A percentile compares a stretch with the other conserved stretches of the same genome.
Evolutionary conservation across 2,329 filamentous ascomycete genomes (phyloP).

Genomic region (Aspergillus awamori): DNA sequence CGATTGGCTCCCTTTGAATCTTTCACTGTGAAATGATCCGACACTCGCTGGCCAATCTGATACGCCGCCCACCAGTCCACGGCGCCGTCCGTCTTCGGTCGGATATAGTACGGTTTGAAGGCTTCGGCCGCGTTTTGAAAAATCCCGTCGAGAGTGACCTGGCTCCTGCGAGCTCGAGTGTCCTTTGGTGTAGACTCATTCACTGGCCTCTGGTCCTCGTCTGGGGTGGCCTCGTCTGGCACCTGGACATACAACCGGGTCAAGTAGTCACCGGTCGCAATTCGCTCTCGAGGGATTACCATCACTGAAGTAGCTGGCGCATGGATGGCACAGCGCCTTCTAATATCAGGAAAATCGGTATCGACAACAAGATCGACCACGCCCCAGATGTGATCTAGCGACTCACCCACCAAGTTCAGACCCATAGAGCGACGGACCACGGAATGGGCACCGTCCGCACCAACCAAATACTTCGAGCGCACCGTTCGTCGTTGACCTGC

Average conservation of each 20-base stretch:
- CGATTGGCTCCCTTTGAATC: constrained; percentile 70
- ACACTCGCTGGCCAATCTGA: constrained; percentile 71
- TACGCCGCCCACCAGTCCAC: constrained; percentile 78
- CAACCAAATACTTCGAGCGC: constrained; percentile 70
- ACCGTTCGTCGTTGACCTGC: constrained; percentile 44
- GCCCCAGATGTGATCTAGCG: constrained; percentile 72
- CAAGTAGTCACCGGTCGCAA: constrained; percentile 64
- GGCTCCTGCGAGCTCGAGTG: constrained; percentile 64
- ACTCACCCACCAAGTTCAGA: constrained; percentile 63
- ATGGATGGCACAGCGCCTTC: constrained; percentile 78
- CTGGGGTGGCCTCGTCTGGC: constrained; percentile 34
- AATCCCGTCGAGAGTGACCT: constrained; percentile 65
- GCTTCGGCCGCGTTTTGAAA: constrained; percentile 68
- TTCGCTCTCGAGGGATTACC: constrained; percentile 72
- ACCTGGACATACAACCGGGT: constrained; percentile 66
- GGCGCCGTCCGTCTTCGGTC: constrained; percentile 58
- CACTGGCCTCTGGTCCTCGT: constrained; percentile 22
- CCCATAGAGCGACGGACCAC: constrained; percentile 61
- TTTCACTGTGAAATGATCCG: constrained; percentile 52
- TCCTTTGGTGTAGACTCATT: constrained; percentile 55
- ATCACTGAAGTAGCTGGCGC: constrained; percentile 75
- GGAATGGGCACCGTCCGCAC: constrained; percentile 71
- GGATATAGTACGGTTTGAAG: constrained; percentile 66
- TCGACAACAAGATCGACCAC: constrained; percentile 74
- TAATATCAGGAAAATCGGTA: constrained; percentile 77